These are phyloP conservation scores for Rutidosis leptorrhynchoides DNA, from an alignment of 129 eudicot genomes.

Conservation along the genomic window DNA sequence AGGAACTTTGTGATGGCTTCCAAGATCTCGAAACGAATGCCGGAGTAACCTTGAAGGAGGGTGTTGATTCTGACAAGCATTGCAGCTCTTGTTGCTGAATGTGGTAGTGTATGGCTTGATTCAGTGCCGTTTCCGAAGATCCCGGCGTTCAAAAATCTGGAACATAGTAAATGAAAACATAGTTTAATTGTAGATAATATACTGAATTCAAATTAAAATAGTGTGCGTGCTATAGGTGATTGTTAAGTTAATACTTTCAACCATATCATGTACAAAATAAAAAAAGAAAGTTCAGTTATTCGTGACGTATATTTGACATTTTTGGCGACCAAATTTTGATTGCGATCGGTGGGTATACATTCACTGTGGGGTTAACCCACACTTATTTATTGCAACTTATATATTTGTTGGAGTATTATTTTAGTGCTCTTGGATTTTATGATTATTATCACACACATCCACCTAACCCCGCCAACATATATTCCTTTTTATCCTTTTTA, in stretches of 20 bases:
- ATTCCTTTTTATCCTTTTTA: background rate
- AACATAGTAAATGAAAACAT: background rate
- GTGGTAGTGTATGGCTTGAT: slow-evolving; percentile 59
- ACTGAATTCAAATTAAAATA: background rate
- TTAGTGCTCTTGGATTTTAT: background rate
- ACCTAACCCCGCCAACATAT: slow-evolving; percentile 1
- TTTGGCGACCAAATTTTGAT: slow-evolving; percentile 14
- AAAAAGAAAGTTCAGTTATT: background rate
- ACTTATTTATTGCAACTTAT: background rate
- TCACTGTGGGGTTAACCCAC: too few species aligned
- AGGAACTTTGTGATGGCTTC: slow-evolving; percentile 80
- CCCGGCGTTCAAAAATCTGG: slow-evolving; percentile 79
- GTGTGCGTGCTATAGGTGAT: background rate
- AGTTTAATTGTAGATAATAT: too few species aligned
- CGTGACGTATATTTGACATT: background rate
- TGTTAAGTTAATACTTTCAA: background rate
- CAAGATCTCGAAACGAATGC: slow-evolving; percentile 74
- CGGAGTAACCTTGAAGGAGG: slow-evolving; percentile 86
- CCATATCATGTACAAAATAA: background rate
- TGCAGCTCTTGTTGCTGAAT: slow-evolving; percentile 78
- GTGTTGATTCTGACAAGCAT: slow-evolving; percentile 88
- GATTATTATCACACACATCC: slow-evolving; percentile 15
- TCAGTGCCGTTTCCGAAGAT: slow-evolving; percentile 77
- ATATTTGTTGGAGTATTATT: background rate
- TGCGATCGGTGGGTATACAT: background rate